Base-by-base conservation (phyloP, 257 asterid genomes). In the Knoxia roxburghii region DNA sequence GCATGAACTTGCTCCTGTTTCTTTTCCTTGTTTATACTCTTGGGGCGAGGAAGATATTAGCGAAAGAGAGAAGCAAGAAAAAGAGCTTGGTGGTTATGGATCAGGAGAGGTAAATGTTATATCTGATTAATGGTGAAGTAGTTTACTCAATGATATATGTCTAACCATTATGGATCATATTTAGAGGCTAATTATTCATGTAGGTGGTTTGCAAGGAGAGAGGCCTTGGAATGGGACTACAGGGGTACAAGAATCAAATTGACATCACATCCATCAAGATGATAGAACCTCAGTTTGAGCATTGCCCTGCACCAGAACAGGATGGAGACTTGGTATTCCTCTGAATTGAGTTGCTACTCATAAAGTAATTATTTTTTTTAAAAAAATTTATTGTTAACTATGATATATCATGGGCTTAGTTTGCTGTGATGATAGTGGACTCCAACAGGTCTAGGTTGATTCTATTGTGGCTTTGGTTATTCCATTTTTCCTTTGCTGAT, bases 31-130 rank as follows among this genome's bases (percentile, higher is more conserved):
- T 80, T 75, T 93, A 59, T 83, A 87, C 73, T 93, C 96, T 37
- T 93, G 97, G 99, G 97, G 96, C 5, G 99, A 93, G 75, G 97
- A 93, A 79, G 99, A 93, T 86, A 93, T 93, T 77, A 84, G 92
- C 50, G 96, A 90, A 83, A 84, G 99, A 70, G 99, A 93, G 77
- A 93, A 90, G 80, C 94, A 77, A 81, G 97, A 90, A 79, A 80
- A 89, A 68, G 95, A 90, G 79, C 96, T 90, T 61, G 99, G 99
- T 20, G 96, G 99, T 71, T 93, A 93, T 74, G 99, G 99, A 72
- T 75, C 87, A 55, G 99, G 99, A 72, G 99, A 93, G 99, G 97
- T 93, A 86, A 17, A 61, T 32, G 76, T 48, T n/a, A n/a, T 21
- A 11, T 65, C 51, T 9, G 70, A 32, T 32, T n/a, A 49, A 65